Evolutionary conservation across 2,329 filamentous ascomycete species (phyloP).

Genomic region (Lojkania enalia): DNA sequence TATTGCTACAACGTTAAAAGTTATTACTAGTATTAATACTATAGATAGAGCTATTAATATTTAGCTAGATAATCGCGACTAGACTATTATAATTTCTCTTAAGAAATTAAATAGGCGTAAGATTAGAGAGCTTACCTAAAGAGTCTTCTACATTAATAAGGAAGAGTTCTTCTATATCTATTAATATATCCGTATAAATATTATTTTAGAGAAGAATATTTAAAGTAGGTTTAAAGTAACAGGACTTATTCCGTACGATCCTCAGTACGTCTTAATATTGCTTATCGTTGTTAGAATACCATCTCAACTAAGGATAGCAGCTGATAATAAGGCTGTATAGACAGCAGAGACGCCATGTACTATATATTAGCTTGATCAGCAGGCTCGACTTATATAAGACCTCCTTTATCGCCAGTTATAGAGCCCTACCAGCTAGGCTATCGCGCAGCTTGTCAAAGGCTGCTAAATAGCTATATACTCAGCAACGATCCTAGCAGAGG

Average conservation of each 20-base stretch:
- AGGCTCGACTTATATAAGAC: slow-evolving; percentile 16
- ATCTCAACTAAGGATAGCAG: slow-evolving; percentile 8
- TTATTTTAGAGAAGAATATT: background rate
- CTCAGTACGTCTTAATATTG: slow-evolving; percentile 11
- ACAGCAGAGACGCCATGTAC: no score
- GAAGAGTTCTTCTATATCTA: background rate
- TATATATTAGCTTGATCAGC: slow-evolving; percentile 23
- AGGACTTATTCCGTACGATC: slow-evolving; percentile 11
- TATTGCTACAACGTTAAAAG: slow-evolving; percentile 22
- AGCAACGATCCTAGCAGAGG: background rate
- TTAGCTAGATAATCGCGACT: slow-evolving; percentile 16
- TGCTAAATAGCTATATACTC: slow-evolving; percentile 13
- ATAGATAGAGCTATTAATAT: slow-evolving; percentile 3
- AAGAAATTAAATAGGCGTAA: slow-evolving; percentile 6
- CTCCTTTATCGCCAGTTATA: slow-evolving; percentile 18
- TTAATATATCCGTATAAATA: background rate
- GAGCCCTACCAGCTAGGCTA: slow-evolving; percentile 19
- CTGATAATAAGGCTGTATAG: no score
- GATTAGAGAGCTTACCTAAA: slow-evolving; percentile 5
- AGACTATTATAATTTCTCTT: slow-evolving; percentile 13
- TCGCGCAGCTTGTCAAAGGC: slow-evolving; percentile 20
- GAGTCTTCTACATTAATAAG: slow-evolving; percentile 9
- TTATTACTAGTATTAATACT: slow-evolving; percentile 13
- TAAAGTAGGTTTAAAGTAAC: background rate
- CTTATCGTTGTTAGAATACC: slow-evolving; percentile 9